These are phyloP conservation scores for Scenedesmus sp. DNA, from an alignment of 163 green algal species.

Conservation along the genomic window DNA sequence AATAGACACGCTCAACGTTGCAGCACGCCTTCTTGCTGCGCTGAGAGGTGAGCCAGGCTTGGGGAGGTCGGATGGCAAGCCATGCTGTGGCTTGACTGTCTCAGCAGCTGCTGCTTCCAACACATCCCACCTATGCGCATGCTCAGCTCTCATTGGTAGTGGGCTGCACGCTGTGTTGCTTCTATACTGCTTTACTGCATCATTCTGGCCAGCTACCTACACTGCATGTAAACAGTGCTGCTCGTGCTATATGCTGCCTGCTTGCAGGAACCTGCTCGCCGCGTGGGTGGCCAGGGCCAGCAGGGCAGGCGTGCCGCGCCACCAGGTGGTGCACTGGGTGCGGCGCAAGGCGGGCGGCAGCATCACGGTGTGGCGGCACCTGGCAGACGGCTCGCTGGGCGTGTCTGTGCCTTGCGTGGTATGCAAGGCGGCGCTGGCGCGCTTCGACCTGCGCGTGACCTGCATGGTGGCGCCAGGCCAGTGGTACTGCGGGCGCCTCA, in stretches of 20 bases:
- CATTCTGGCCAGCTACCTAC: too few relatives aligned
- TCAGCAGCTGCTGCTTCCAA: not conserved
- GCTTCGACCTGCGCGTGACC: conserved; percentile 73
- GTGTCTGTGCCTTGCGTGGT: conserved; percentile 75
- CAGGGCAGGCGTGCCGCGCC: conserved; percentile 63
- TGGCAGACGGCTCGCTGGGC: conserved; percentile 72
- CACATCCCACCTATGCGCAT: not conserved
- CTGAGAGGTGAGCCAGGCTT: not conserved
- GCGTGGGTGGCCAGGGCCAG: conserved; percentile 67
- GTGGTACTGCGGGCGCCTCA: conserved; percentile 71
- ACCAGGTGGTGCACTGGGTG: conserved; percentile 76
- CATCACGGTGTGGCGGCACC: conserved; percentile 71
- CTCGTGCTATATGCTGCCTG: not conserved
- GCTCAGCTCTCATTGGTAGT: not conserved
- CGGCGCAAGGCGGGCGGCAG: conserved; percentile 74
- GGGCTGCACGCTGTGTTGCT: too few relatives aligned
- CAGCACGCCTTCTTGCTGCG: conserved; percentile 1
- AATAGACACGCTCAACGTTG: not conserved
- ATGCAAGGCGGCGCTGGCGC: conserved; percentile 68
- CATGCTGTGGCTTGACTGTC: not conserved
- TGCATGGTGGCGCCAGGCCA: conserved; percentile 55
- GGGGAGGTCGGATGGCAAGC: not conserved
- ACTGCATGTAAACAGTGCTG: not conserved
- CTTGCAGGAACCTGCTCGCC: conserved; percentile 66
- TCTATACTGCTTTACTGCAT: not conserved